These are phyloP conservation scores for Biscogniauxia sp. DNA, from an alignment of 2,329 filamentous ascomycete species.

Conservation along the genomic window DNA sequence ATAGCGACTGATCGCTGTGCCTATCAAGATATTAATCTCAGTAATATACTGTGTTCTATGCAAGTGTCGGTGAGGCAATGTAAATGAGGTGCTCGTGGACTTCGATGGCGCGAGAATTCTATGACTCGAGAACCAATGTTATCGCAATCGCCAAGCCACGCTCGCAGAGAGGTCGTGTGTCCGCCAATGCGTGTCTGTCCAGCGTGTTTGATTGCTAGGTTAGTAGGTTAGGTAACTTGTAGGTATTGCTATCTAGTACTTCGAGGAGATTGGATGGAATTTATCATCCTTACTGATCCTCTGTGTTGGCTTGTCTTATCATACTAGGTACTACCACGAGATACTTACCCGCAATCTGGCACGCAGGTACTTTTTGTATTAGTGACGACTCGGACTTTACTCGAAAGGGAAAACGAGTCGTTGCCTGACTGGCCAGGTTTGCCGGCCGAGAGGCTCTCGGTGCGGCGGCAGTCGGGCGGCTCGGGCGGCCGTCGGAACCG, in stretches of 20 bases:
- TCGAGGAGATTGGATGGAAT: neutral
- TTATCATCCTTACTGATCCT: neutral
- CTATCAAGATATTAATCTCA: neutral
- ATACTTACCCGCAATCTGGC: too few relatives aligned
- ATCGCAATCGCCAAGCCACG: neutral
- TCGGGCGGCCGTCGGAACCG: constrained; percentile 3
- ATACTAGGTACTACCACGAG: neutral
- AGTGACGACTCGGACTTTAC: neutral
- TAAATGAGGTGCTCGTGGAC: neutral
- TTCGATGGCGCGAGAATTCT: neutral
- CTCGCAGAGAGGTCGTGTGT: neutral
- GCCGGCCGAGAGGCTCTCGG: constrained; percentile 1
- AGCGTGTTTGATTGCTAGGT: neutral
- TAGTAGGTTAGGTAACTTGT: too few relatives aligned
- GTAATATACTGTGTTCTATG: neutral
- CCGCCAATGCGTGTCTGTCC: neutral
- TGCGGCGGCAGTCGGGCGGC: constrained; percentile 4
- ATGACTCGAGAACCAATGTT: neutral
- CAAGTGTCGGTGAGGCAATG: neutral
- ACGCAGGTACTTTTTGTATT: too few relatives aligned
- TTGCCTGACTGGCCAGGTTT: constrained; percentile 3
- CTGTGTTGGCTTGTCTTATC: neutral
- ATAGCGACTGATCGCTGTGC: neutral
- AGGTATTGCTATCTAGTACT: neutral
- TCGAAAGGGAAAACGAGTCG: neutral